Percentiles rank a stretch among this genome's conserved stretches.
These are phyloP conservation scores for Chloromonas sp. DNA, from an alignment of 163 green algal species.

Conservation along the genomic window DNA sequence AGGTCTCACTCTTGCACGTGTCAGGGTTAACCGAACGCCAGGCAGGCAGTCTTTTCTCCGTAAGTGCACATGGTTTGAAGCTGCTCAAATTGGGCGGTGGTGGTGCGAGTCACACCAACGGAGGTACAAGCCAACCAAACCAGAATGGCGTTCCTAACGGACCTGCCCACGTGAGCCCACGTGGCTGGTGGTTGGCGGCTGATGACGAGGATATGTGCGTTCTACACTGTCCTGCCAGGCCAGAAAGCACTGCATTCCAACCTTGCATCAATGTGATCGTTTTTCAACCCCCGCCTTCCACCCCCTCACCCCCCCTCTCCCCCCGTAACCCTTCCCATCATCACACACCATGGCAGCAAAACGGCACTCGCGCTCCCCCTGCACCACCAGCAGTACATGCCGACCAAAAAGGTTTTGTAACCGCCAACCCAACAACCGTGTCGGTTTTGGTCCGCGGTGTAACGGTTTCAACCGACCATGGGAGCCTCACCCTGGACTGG, in stretches of 20 bases:
- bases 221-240: neutral
- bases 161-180: neutral
- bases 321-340: too few species aligned
- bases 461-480: neutral
- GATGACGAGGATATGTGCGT: neutral
- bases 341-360: neutral
- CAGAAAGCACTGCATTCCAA: neutral
- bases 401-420: neutral
- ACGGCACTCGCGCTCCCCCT: neutral
- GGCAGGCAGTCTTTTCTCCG: neutral
- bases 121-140: neutral
- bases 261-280: neutral
- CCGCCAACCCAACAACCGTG: neutral
- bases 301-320: neutral
- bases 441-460: neutral
- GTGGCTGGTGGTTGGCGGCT: neutral
- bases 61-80: neutral
- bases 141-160: neutral
- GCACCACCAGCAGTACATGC: neutral
- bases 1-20: neutral
- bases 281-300: neutral
- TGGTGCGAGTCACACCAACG: neutral
- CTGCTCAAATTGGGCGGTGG: neutral
- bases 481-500: neutral
- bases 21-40: neutral